Base-by-base conservation (phyloP, 495 filamentous ascomycete species). In the Chlorociboria aeruginascens region DNA sequence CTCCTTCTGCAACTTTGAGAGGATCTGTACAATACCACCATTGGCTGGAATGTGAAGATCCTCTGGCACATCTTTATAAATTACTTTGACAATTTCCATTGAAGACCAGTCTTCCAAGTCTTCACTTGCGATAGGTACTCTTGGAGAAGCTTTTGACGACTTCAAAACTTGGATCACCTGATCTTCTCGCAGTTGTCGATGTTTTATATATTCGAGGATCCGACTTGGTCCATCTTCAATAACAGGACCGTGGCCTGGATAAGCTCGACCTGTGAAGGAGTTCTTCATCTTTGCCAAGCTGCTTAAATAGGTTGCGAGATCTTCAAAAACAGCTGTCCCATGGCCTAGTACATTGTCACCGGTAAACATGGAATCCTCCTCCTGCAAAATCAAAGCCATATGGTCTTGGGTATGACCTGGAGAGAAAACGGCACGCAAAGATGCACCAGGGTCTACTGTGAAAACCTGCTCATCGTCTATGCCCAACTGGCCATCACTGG, bases 341-440 rank as follows among this genome's bases (percentile, higher is more conserved):
- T 96, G 88, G 0, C 92, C 92, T 3, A 98, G 74, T 30, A 98
- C 86, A 55, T 92, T 96, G 58, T 98, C 92, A 34, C 86, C 92
- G 0, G 89, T 95, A 64, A 98, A 95, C 60, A 97, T 73, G 8
- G 86, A 86, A 59, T 84, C 74, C 57, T 92, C 85, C 56, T 94
- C 82, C 50, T 81, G 72, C 9, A 86, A 56, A 16, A 82, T 49
- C 47, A 92, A 75, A 25, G 71, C 76, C 76, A 92, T 83, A 62
- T 97, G 92, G 57, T 98, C 92, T 2, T 62, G 64, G 0, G 92
- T 83, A 61, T 98, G 92, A 1, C 92, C 92, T 0, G 92, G 92
- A 0, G 83, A 85, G 62, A 86, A 73, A 7, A 79, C 66, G 2
- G 88, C 89, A 3, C 67, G 77, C 31, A 98, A 58, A 0, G 81